Evolutionary conservation across 768 basidiomycete species (phyloP).

Genomic region (Dentipellis sp.): DNA sequence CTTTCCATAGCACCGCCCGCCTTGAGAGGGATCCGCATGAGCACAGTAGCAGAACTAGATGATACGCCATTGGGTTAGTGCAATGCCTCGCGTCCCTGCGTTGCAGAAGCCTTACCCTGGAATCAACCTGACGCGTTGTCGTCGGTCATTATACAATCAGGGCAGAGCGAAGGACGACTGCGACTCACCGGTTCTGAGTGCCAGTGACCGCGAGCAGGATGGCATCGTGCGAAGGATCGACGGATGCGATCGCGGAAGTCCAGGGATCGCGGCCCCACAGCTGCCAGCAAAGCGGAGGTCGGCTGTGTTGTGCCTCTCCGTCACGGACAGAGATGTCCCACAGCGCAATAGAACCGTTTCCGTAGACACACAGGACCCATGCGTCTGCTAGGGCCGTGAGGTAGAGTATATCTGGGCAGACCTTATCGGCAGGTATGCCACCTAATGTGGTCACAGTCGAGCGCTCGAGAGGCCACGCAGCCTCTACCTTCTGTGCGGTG

Average conservation of each 20-base stretch:
- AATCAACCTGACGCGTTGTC: not conserved
- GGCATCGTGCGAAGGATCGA: not conserved
- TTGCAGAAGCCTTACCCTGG: not conserved
- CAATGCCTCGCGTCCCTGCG: too few relatives aligned
- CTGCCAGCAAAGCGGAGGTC: not conserved
- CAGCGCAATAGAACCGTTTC: not conserved
- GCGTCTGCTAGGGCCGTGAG: not conserved
- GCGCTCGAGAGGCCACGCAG: not conserved
- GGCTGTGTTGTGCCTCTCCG: not conserved
- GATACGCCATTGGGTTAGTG: too few relatives aligned
- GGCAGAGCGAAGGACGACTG: too few relatives aligned
- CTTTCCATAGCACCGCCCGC: not conserved
- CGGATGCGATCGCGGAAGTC: not conserved
- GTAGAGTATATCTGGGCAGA: not conserved
- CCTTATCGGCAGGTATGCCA: not conserved
- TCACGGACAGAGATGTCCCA: not conserved
- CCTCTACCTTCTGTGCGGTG: not conserved
- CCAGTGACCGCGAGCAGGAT: not conserved
- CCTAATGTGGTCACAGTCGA: not conserved
- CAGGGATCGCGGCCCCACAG: conserved; percentile 4
- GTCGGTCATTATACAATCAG: not conserved
- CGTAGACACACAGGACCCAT: conserved; percentile 3
- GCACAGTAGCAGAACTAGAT: conserved; percentile 1
- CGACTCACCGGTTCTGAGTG: conserved; percentile 1
- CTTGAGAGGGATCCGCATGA: not conserved